Evolutionary conservation across 1,284 basidiomycete species (phyloP), one percentile per base, ranked within the genome.

Genomic region (Papiliotrema flavescens): DNA sequence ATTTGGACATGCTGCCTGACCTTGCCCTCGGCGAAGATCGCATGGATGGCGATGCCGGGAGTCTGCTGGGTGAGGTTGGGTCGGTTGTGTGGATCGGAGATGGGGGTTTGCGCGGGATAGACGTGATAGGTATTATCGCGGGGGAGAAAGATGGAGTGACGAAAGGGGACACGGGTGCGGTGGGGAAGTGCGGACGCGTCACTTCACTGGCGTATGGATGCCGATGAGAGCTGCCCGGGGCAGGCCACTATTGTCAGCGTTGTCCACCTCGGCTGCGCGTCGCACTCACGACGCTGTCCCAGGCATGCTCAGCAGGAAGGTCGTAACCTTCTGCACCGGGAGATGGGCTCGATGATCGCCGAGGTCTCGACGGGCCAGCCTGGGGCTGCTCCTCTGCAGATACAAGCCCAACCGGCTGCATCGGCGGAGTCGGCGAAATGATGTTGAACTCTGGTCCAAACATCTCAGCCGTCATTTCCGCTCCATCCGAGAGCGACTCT

Each of bases 281-380:
- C 11, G 23, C 28, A 70, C 71, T 60, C 54, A 74, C 72, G 19
- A 75, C 73, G 56, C 73, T 75, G 52, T 75, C 71, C 71, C 71
- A 75, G n/a, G 67, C 66, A 58, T 67, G 69, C 28, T 65, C 60
- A 2, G 45, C 44, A 11, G 61, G 49, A 4, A 54, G 20, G 17
- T 62, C 65, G 1, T 46, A 15, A 3, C 17, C 45, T 6, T 56
- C 55, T 20, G 59, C 57, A 13, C 37, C 34, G 13, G n/a, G 43
- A 45, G 32, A 2, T 37, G 39, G 51, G 24, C 45, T 51, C 43
- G 47, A 47, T 36, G 54, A 39, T 37, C 57, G 49, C 43, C 58
- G 51, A 15, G 53, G 49, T 20, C 42, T 35, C 45, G 53, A 59
- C 13, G 55, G 53, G 20, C 54, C 59, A 22, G 57, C 56, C 35